These are phyloP conservation scores for Asterella californica DNA, from an alignment of 225 moss, liverwort and hornwort genomes.

Conservation along the genomic window DNA sequence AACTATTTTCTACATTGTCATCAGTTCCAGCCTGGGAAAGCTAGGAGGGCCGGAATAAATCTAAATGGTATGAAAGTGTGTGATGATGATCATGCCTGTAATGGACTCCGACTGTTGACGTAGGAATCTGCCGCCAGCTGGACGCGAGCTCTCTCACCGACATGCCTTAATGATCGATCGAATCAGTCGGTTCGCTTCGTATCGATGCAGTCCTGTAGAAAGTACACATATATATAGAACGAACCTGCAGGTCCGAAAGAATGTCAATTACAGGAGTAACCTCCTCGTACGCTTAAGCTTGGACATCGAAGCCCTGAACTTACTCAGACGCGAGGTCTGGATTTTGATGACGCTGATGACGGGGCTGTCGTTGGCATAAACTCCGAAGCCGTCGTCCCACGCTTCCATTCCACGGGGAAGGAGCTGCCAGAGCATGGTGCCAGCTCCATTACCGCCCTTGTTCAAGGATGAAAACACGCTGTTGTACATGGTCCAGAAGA, in stretches of 20 bases:
- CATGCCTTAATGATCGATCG: too few relatives aligned
- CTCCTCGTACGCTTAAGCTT: background rate
- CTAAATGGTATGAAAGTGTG: background rate
- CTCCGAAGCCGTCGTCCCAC: conserved; percentile 64
- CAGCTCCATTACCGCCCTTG: conserved; percentile 30
- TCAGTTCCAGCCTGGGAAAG: background rate
- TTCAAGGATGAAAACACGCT: conserved; percentile 32
- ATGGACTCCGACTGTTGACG: background rate
- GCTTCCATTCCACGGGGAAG: conserved; percentile 53
- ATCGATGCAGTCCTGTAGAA: too few relatives aligned
- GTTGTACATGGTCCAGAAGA: conserved; percentile 47
- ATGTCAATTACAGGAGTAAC: background rate
- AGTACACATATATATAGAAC: background rate
- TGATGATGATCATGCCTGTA: background rate
- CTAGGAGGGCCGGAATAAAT: background rate
- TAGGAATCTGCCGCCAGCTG: too few relatives aligned
- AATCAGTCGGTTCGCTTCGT: too few relatives aligned
- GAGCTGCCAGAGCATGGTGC: conserved; percentile 57
- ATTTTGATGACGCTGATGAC: conserved; percentile 40
- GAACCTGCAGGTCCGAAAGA: background rate
- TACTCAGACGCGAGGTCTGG: conserved; percentile 44
- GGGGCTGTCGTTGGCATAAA: conserved; percentile 37
- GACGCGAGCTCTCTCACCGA: too few relatives aligned
- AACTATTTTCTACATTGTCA: background rate
- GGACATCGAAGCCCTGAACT: background rate